Evolutionary conservation across 768 basidiomycete species (phyloP).

Genomic region (Dioszegia crocea): DNA sequence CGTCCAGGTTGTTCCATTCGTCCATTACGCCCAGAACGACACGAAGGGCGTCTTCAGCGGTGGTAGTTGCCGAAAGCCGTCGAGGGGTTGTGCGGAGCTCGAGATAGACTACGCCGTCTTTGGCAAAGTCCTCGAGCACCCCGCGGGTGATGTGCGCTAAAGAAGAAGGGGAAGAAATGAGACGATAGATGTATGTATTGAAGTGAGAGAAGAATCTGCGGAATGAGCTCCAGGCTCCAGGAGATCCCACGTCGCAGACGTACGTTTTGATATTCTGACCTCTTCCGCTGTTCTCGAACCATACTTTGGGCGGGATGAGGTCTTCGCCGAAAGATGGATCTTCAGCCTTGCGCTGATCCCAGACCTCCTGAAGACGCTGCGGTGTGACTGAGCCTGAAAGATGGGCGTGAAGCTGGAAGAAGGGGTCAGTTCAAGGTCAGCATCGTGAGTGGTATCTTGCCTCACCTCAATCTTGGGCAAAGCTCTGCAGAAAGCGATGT

Average conservation of each 20-base stretch:
- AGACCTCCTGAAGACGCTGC: conserved; percentile 17
- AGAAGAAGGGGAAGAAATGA: conserved; percentile 13
- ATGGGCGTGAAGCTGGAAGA: conserved; percentile 23
- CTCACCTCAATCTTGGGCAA: conserved; percentile 20
- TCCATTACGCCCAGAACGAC: conserved; percentile 11
- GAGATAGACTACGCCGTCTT: conserved; percentile 27
- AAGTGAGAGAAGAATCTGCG: conserved; percentile 24
- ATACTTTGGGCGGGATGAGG: conserved; percentile 1
- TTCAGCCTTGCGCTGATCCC: conserved; percentile 1
- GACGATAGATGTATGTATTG: conserved; percentile 22
- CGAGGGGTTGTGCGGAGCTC: conserved; percentile 28
- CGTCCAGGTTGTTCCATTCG: conserved; percentile 12
- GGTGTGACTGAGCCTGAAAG: conserved; percentile 21
- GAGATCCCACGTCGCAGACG: neutral
- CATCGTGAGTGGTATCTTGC: too few relatives aligned
- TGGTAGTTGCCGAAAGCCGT: neutral
- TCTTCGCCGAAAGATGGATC: conserved; percentile 10
- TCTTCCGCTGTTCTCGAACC: neutral
- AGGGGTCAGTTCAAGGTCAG: too few relatives aligned
- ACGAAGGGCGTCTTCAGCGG: conserved; percentile 11
- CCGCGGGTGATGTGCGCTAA: conserved; percentile 12
- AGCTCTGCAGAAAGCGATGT: conserved; percentile 6
- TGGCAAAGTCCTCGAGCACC: conserved; percentile 16
- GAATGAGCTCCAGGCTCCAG: neutral
- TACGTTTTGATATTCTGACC: conserved; percentile 18